Percentiles rank a stretch among this genome's conserved stretches.
Conservation (phyloP, 257 asterid species). For the Rauvolfia tetraphylla region DNA sequence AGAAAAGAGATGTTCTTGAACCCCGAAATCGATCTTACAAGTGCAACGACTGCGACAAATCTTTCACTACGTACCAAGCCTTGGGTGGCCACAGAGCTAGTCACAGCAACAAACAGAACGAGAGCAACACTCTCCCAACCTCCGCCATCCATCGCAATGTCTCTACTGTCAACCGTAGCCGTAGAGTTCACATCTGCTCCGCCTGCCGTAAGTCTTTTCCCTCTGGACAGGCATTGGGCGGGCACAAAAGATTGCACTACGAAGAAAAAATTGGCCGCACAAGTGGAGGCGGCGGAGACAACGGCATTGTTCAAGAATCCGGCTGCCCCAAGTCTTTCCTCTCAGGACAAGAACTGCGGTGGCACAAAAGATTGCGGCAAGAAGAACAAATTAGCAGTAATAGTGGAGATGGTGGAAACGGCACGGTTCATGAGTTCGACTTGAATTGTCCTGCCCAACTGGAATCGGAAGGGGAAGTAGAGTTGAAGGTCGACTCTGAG, state of each 20-base stretch:
- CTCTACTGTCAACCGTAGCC: not conserved
- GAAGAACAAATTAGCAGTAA: constrained; percentile 22
- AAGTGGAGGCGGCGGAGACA: too few relatives aligned
- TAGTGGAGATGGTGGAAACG: not conserved
- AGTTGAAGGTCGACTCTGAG: constrained; percentile 5
- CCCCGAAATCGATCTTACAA: not conserved
- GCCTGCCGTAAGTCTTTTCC: constrained; percentile 28
- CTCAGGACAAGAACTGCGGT: constrained; percentile 45
- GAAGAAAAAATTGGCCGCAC: constrained; percentile 22
- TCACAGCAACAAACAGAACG: too few relatives aligned
- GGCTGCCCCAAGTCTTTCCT: constrained; percentile 19
- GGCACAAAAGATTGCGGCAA: constrained; percentile 51
- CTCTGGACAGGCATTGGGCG: constrained; percentile 50
- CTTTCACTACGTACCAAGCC: too few relatives aligned
- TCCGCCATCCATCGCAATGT: not conserved
- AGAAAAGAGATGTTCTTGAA: too few relatives aligned
- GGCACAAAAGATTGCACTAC: constrained; percentile 54
- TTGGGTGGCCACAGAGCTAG: too few relatives aligned
- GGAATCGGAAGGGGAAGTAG: constrained; percentile 6
- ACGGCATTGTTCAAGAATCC: constrained; percentile 17
- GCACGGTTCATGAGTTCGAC: constrained; percentile 22
- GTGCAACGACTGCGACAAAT: constrained; percentile 40
- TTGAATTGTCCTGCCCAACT: too few relatives aligned
- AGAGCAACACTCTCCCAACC: too few relatives aligned
- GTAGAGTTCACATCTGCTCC: constrained; percentile 31